Percentiles rank a stretch among this genome's conserved stretches.
Evolutionary conservation across 1,139 yeast genomes (phyloP).

Genomic region (Scheffersomyces lignicola): DNA sequence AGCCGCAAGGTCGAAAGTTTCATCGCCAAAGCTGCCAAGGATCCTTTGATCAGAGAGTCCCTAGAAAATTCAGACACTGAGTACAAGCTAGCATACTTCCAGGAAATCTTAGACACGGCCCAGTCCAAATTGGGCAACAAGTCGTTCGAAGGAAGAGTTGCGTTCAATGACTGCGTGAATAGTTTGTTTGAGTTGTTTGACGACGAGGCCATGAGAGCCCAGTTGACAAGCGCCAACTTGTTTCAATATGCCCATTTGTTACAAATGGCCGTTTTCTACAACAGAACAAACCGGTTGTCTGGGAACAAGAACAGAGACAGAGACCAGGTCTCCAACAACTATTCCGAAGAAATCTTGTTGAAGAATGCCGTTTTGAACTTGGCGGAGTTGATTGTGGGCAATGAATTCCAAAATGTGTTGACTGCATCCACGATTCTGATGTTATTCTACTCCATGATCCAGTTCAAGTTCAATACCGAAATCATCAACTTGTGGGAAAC

Average conservation of each 20-base stretch:
- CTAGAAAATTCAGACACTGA: conserved; percentile 19
- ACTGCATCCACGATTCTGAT: conserved; percentile 19
- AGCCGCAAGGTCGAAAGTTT: conserved; percentile 16
- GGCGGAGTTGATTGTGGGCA: conserved; percentile 30
- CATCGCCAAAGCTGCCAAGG: conserved; percentile 19
- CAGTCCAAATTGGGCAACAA: conserved; percentile 16
- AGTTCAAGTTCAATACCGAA: conserved; percentile 35
- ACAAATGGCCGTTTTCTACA: conserved; percentile 28
- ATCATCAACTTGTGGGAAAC: conserved; percentile 44
- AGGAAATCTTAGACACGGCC: conserved; percentile 27
- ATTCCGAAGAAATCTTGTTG: conserved; percentile 31
- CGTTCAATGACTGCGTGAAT: conserved; percentile 22
- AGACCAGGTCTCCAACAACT: conserved; percentile 33
- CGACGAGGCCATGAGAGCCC: conserved; percentile 26
- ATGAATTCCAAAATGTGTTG: conserved; percentile 30
- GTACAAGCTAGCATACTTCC: conserved; percentile 26
- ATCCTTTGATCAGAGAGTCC: conserved; percentile 24
- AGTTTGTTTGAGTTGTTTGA: conserved; percentile 26
- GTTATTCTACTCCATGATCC: conserved; percentile 35
- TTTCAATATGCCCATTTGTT: conserved; percentile 26
- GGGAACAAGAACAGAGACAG: conserved; percentile 39
- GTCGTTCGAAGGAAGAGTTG: conserved; percentile 18
- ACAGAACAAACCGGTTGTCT: conserved; percentile 33
- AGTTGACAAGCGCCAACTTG: conserved; percentile 27
- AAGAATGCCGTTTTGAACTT: conserved; percentile 36